Evolutionary conservation across 2,329 filamentous ascomycete genomes (phyloP), one percentile per base, ranked within the genome.

Genomic region (Didymella pinodella): DNA sequence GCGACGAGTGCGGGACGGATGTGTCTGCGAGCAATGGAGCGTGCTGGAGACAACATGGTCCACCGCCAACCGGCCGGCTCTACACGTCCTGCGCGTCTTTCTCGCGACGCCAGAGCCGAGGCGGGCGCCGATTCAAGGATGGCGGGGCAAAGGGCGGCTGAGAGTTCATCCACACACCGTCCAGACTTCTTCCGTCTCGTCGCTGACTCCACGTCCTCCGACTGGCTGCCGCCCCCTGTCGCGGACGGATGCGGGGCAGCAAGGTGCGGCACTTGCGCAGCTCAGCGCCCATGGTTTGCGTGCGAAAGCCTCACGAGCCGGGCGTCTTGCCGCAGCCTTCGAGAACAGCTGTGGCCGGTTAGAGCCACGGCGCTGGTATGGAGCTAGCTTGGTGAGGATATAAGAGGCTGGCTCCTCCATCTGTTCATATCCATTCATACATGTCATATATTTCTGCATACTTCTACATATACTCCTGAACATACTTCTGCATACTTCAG

Each of bases 211-310:
- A 48, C 43, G 47, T 29, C 48, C 62, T 67, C 73, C 78, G 61
- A 92, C 90, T 81, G 90, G 94, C 77, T 89, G 50, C 38, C 12
- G 7, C 18, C 16, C 49, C 43, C 40, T 34, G 31, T 29, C 54
- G 52, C 48, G 64, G 66, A n/a, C 36, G 36, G 20, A 20, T 40
- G 36, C 66, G 70, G 70, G 71, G 66, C 69, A 65, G 52, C 49
- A 56, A 55, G 59, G 50, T 60, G 59, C 69, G 70, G 69, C 68
- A 71, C 62, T 69, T 29, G 47, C 36, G 54, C 59, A 60, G 47
- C 47, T 43, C 7, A 14, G 51, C 57, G 51, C 47, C 47, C 49
- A 48, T 55, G n/a, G 18, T 45, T 50, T 22, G 49, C 50, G 48
- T n/a, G 36, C 57, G 43, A 55, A 36, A 56, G 53, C 53, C 54